Evolutionary conservation across 2,329 filamentous ascomycete species (phyloP).

Genomic region (Fusarium stilboides): DNA sequence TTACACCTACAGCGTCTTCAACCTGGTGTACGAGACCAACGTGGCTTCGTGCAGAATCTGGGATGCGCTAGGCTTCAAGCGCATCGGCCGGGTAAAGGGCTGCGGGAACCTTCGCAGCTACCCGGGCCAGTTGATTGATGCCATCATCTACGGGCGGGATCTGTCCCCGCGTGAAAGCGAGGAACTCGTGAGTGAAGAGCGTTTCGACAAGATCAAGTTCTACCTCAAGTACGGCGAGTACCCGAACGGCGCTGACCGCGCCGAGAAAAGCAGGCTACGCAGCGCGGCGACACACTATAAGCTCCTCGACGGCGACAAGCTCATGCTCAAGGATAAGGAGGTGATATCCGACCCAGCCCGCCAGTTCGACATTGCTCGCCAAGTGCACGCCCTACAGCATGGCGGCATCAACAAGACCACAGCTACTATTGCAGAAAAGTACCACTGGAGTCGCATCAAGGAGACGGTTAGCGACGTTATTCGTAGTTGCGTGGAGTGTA

Average conservation of each 20-base stretch:
- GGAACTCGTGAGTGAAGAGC: constrained; percentile 91
- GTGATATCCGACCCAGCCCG: constrained; percentile 91
- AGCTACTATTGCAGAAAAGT: constrained; percentile 91
- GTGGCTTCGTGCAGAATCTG: constrained; percentile 91
- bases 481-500: constrained; percentile 90
- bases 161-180: constrained; percentile 74
- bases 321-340: constrained; percentile 98
- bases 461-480: constrained; percentile 97
- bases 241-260: constrained; percentile 91
- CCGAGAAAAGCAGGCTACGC: constrained; percentile 94
- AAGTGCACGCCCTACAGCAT: constrained; percentile 81
- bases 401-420: constrained; percentile 99
- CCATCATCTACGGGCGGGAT: constrained; percentile 83
- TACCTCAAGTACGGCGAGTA: constrained; percentile 97
- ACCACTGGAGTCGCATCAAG: constrained; percentile 98
- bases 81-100: constrained; percentile 85
- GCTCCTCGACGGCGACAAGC: constrained; percentile 80
- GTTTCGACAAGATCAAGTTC: constrained; percentile 98
- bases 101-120: constrained; percentile 79
- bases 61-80: constrained; percentile 93
- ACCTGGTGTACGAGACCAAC: constrained; percentile 94
- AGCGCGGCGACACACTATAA: constrained; percentile 97
- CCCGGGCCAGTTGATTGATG: constrained; percentile 78
- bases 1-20: constrained; percentile 94
- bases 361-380: constrained; percentile 90